A percentile compares a stretch with the other conserved stretches of the same genome.
Evolutionary conservation across 2,329 filamentous ascomycete species (phyloP).

Genomic region (Zarea fungicola): DNA sequence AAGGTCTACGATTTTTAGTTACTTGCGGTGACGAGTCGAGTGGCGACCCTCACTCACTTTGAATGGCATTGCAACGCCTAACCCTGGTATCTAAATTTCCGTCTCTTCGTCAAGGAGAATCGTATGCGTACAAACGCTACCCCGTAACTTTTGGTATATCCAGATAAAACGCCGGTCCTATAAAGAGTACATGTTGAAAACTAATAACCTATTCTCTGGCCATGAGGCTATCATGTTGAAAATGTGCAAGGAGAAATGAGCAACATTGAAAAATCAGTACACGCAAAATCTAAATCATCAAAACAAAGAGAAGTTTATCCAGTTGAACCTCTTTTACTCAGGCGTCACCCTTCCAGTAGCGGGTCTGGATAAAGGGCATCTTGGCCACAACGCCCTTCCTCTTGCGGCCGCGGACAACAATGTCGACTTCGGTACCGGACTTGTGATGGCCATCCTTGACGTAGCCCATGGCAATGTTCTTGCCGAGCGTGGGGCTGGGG

Average conservation of each 20-base stretch:
- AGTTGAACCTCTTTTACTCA: not conserved
- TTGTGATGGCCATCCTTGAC: conserved; percentile 78
- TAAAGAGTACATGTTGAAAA: conserved; percentile 14
- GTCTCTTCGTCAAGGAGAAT: too few relatives aligned
- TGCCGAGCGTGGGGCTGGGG: conserved; percentile 77
- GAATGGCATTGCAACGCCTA: conserved; percentile 11
- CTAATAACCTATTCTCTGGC: conserved; percentile 9
- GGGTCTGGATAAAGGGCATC: conserved; percentile 82
- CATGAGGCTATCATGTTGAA: conserved; percentile 3
- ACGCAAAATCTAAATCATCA: conserved; percentile 1
- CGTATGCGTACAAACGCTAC: too few relatives aligned
- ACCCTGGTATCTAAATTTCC: conserved; percentile 6
- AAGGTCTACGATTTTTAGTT: too few relatives aligned
- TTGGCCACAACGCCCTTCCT: conserved; percentile 72
- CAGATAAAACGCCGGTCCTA: conserved; percentile 9
- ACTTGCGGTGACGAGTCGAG: not conserved
- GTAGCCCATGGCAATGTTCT: conserved; percentile 97
- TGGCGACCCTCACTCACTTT: not conserved
- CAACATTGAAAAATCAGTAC: not conserved
- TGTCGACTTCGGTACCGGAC: conserved; percentile 72
- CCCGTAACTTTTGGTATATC: not conserved
- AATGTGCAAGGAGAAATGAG: not conserved
- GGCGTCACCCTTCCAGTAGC: conserved; percentile 58
- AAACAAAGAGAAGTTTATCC: not conserved
- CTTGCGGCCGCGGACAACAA: conserved; percentile 71